A percentile compares a stretch with the other conserved stretches of the same genome.
These are phyloP conservation scores for Coemansia umbellata DNA, from an alignment of 192 early-diverging fungal species.

Conservation along the genomic window DNA sequence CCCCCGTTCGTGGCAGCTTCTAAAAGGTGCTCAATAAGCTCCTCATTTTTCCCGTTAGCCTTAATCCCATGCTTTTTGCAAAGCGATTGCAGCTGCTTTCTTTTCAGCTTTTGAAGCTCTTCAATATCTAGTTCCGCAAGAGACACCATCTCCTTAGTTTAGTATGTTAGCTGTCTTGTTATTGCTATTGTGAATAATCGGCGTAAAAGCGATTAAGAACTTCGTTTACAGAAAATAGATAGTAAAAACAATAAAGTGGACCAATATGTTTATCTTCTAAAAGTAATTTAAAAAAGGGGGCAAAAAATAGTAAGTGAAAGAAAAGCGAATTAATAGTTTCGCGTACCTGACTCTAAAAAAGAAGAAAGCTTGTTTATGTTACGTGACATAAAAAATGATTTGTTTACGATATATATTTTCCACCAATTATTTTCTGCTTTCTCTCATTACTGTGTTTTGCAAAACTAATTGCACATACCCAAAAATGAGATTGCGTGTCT, in stretches of 20 bases:
- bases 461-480: too few relatives aligned
- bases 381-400: background rate
- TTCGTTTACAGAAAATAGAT: too few relatives aligned
- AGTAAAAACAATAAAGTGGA: background rate
- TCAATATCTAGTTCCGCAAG: slow-evolving; percentile 20
- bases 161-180: too few relatives aligned
- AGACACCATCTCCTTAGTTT: slow-evolving; percentile 1
- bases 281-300: background rate
- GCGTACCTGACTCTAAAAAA: background rate
- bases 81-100: slow-evolving; percentile 44
- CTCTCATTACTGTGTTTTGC: too few relatives aligned
- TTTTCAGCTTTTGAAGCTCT: slow-evolving; percentile 30
- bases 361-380: background rate
- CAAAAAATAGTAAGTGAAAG: slow-evolving; percentile 1
- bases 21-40: slow-evolving; percentile 31
- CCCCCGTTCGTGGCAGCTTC: slow-evolving; percentile 1
- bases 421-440: too few relatives aligned
- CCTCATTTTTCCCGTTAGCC: slow-evolving; percentile 44
- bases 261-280: background rate
- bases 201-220: too few relatives aligned
- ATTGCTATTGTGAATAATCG: too few relatives aligned
- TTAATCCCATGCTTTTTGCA: slow-evolving; percentile 47
- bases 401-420: slow-evolving; percentile 8
- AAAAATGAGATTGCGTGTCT: too few relatives aligned
- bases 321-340: background rate